Conservation (phyloP, 371 early-diverging fungal species). For the Mucor racemosus region DNA sequence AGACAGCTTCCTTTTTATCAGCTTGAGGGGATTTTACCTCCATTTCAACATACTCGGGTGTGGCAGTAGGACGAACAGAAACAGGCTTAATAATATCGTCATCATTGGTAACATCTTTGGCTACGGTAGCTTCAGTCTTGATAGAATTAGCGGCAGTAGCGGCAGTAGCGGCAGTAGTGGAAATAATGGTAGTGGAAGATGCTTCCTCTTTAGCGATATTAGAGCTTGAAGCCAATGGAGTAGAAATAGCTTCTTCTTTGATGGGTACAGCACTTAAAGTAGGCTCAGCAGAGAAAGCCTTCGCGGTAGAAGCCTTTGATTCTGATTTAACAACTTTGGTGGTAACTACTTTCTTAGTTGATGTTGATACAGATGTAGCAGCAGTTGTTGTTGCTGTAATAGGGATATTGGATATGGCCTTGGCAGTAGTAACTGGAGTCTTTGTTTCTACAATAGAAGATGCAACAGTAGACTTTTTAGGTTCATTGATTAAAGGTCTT, state of each 20-base stretch:
- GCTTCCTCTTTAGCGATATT: background rate
- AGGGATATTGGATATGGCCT: background rate
- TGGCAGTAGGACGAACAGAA: background rate
- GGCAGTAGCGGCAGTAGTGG: background rate
- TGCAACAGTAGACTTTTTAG: background rate
- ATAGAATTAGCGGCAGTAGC: background rate
- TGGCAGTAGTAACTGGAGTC: constrained; percentile 7
- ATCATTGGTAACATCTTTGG: background rate
- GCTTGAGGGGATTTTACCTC: background rate
- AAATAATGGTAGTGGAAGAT: background rate
- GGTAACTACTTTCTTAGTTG: background rate
- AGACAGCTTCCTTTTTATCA: constrained; percentile 9
- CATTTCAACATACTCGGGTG: background rate
- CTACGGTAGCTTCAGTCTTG: constrained; percentile 1
- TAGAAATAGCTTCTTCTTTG: background rate
- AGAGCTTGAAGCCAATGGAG: background rate
- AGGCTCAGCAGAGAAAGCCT: background rate
- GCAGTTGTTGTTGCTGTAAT: background rate
- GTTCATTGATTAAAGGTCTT: background rate
- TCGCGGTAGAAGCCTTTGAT: background rate
- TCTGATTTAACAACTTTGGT: background rate
- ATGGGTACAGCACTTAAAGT: background rate
- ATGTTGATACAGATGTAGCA: background rate
- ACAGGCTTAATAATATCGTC: background rate
- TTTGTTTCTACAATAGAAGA: constrained; percentile 7